phyloP scores from a whole-genome alignment of 108 stramenopile genomes.

The Nitzschia sp. region DNA sequence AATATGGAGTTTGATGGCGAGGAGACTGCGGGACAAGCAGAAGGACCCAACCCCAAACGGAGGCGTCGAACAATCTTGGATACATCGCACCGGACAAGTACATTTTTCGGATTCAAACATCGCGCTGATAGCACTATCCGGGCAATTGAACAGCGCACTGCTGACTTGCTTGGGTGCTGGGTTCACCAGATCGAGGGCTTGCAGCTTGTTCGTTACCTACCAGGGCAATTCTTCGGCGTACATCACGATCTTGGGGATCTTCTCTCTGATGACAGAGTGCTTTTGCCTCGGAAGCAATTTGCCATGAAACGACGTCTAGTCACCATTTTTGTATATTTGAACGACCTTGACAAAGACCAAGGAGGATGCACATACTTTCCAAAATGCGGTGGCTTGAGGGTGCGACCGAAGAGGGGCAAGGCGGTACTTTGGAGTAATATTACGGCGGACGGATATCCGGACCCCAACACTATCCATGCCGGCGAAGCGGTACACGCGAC shows the following conservation, averaged over 20 bases:
- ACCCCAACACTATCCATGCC: constrained; percentile 59
- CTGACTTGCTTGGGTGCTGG: constrained; percentile 55
- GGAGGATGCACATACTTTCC: constrained; percentile 57
- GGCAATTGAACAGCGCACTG: constrained; percentile 55
- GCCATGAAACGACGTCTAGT: constrained; percentile 52
- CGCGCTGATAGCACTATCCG: constrained; percentile 50
- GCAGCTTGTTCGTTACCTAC: constrained; percentile 68
- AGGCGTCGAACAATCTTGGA: constrained; percentile 34
- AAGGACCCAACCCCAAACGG: not conserved
- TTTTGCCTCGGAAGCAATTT: constrained; percentile 46
- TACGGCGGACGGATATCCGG: constrained; percentile 43
- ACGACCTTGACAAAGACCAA: constrained; percentile 39
- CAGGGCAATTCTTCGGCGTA: constrained; percentile 65
- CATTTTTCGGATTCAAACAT: constrained; percentile 58
- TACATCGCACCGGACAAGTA: constrained; percentile 55
- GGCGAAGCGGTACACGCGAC: constrained; percentile 41
- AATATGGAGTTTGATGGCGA: constrained; percentile 25
- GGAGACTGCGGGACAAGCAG: not conserved
- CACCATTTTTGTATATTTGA: constrained; percentile 72
- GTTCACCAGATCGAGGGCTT: constrained; percentile 52
- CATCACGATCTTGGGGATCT: constrained; percentile 71
- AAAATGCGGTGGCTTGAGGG: constrained; percentile 38
- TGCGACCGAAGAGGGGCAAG: constrained; percentile 53
- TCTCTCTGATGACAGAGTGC: constrained; percentile 51
- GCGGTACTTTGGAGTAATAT: constrained; percentile 63